Evolutionary conservation across 139 green algal genomes (phyloP).

Genomic region (Tetraselmis chui): DNA sequence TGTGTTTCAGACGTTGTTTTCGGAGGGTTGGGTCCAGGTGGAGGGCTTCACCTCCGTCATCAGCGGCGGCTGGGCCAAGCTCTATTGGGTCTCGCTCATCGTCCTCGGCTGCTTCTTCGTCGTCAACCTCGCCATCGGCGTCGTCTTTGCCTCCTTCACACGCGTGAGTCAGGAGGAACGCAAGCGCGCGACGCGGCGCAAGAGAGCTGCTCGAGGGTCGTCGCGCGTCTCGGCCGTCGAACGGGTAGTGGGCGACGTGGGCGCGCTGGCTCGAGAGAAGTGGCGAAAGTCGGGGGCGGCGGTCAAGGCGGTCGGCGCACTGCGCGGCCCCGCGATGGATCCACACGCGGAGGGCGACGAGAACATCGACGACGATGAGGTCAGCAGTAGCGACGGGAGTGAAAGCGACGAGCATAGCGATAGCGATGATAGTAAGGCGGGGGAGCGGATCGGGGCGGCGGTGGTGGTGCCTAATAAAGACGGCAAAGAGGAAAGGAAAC

Average conservation of each 20-base stretch:
- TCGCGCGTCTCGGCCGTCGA: background rate
- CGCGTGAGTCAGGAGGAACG: background rate
- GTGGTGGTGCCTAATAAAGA: no score
- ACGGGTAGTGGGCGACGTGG: background rate
- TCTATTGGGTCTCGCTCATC: conserved; percentile 11
- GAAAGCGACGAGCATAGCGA: conserved; percentile 1
- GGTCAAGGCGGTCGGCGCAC: background rate
- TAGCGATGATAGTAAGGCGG: background rate
- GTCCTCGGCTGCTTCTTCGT: conserved; percentile 11
- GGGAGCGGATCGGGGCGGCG: background rate
- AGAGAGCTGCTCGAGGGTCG: background rate
- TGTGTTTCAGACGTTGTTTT: conserved; percentile 5
- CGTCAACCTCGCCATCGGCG: conserved; percentile 7
- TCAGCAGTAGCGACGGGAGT: background rate
- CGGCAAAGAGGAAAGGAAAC: no score
- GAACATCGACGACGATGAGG: no score
- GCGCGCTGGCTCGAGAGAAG: background rate
- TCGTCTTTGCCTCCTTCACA: conserved; percentile 4
- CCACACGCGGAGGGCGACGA: background rate
- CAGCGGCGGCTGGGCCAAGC: background rate
- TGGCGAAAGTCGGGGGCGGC: background rate
- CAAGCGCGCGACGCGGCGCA: background rate
- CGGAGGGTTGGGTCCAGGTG: conserved; percentile 4
- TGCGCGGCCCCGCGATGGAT: background rate
- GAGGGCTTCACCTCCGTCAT: background rate